phyloP scores from a whole-genome alignment of 2,329 filamentous ascomycete genomes.

The Fonsecaea pugnacius region DNA sequence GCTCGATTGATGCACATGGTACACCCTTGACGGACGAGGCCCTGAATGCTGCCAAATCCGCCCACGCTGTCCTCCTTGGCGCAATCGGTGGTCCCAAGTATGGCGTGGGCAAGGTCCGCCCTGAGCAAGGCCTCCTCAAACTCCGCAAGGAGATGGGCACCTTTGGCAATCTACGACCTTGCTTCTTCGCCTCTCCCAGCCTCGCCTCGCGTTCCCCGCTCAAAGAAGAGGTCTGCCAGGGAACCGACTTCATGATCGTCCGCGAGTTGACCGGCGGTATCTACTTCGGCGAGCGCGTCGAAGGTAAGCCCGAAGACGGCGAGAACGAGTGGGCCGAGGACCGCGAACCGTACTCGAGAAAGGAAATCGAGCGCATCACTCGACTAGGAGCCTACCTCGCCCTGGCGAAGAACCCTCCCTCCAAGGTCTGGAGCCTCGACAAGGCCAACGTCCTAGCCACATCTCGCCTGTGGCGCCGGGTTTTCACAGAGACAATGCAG shows the following conservation, averaged over 20 bases:
- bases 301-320: slow-evolving; percentile 69
- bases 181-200: slow-evolving; percentile 88
- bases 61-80: slow-evolving; percentile 88
- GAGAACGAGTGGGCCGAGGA: slow-evolving; percentile 70
- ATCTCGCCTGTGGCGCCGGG: slow-evolving; percentile 84
- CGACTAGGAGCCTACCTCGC: slow-evolving; percentile 81
- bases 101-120: slow-evolving; percentile 84
- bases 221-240: slow-evolving; percentile 81
- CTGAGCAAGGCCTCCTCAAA: slow-evolving; percentile 86
- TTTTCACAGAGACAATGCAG: slow-evolving; percentile 79
- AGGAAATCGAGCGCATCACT: slow-evolving; percentile 86
- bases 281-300: slow-evolving; percentile 90
- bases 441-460: slow-evolving; percentile 97
- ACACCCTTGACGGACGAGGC: slow-evolving; percentile 80
- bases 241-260: slow-evolving; percentile 89
- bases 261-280: slow-evolving; percentile 91
- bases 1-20: slow-evolving; percentile 83
- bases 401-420: slow-evolving; percentile 72
- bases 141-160: slow-evolving; percentile 93
- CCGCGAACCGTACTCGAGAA: slow-evolving; percentile 81
- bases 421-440: slow-evolving; percentile 83
- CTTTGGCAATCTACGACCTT: slow-evolving; percentile 93
- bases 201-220: slow-evolving; percentile 85
- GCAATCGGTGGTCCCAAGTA: slow-evolving; percentile 98
- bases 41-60: slow-evolving; percentile 78